These are phyloP conservation scores for Pyrenophora graminea DNA, from an alignment of 2,329 filamentous ascomycete genomes.

Conservation along the genomic window DNA sequence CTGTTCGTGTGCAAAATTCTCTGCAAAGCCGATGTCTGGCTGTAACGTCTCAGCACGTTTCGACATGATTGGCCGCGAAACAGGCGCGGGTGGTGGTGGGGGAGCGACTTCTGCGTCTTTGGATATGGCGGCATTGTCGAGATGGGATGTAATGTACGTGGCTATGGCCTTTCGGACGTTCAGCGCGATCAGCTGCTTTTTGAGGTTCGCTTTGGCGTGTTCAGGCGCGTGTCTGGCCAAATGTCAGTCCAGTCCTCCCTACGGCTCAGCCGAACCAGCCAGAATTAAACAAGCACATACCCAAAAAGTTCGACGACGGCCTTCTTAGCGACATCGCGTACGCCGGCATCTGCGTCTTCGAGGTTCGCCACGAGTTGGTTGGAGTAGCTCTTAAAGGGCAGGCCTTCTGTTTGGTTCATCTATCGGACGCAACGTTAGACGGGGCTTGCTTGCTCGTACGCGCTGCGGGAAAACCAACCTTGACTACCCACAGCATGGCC, in stretches of 20 bases:
- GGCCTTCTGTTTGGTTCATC: constrained; percentile 79
- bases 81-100: constrained; percentile 26
- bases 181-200: constrained; percentile 80
- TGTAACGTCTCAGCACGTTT: constrained; percentile 44
- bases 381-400: constrained; percentile 84
- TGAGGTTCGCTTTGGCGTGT: constrained; percentile 83
- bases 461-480: constrained; percentile 53
- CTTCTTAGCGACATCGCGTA: constrained; percentile 80
- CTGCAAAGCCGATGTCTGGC: constrained; percentile 51
- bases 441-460: background rate
- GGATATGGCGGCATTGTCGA: constrained; percentile 66
- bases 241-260: constrained; percentile 28
- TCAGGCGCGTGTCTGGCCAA: constrained; percentile 70
- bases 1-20: constrained; percentile 56
- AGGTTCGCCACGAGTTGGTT: constrained; percentile 81
- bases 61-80: constrained; percentile 34
- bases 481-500: constrained; percentile 81
- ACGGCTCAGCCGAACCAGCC: background rate
- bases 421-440: constrained; percentile 43
- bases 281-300: constrained; percentile 49
- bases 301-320: constrained; percentile 86
- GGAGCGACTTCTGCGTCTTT: constrained; percentile 31
- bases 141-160: constrained; percentile 75
- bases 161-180: constrained; percentile 87
- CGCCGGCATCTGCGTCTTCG: constrained; percentile 86